Evolutionary conservation across 2,329 filamentous ascomycete genomes (phyloP).

Genomic region (Ceratocystis destructans): DNA sequence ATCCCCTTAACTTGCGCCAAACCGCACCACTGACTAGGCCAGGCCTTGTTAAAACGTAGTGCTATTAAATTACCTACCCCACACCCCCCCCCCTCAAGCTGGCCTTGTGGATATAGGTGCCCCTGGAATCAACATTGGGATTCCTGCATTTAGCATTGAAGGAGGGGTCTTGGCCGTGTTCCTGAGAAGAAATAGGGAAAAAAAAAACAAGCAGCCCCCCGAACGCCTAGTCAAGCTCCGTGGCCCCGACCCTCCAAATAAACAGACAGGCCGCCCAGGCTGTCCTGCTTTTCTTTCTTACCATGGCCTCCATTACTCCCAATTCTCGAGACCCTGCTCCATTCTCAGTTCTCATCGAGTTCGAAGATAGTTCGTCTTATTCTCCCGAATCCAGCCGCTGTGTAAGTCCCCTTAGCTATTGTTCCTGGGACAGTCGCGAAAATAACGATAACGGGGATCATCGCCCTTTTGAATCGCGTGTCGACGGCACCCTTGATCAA

Average conservation of each 20-base stretch:
- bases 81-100: background rate
- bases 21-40: background rate
- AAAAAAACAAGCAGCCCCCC: slow-evolving; percentile 5
- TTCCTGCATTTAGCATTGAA: slow-evolving; percentile 15
- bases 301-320: slow-evolving; percentile 13
- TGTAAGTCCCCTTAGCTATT: slow-evolving; percentile 17
- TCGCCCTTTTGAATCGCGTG: slow-evolving; percentile 5
- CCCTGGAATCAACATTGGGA: slow-evolving; percentile 12
- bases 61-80: slow-evolving; percentile 6
- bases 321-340: slow-evolving; percentile 15
- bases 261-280: slow-evolving; percentile 5
- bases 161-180: slow-evolving; percentile 17
- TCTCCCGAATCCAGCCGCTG: slow-evolving; percentile 17
- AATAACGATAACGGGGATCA: slow-evolving; percentile 9
- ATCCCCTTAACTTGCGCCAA: background rate
- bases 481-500: slow-evolving; percentile 14
- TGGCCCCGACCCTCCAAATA: slow-evolving; percentile 12
- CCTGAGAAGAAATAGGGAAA: background rate
- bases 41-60: slow-evolving; percentile 3
- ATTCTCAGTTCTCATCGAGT: slow-evolving; percentile 16
- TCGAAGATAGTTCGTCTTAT: slow-evolving; percentile 15
- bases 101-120: slow-evolving; percentile 3
- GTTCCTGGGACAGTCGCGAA: slow-evolving; percentile 17
- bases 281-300: slow-evolving; percentile 6
- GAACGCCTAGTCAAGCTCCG: slow-evolving; percentile 3